Conservation (phyloP, 2,329 filamentous ascomycete genomes). For the Tolypocladium ophioglossoides region DNA sequence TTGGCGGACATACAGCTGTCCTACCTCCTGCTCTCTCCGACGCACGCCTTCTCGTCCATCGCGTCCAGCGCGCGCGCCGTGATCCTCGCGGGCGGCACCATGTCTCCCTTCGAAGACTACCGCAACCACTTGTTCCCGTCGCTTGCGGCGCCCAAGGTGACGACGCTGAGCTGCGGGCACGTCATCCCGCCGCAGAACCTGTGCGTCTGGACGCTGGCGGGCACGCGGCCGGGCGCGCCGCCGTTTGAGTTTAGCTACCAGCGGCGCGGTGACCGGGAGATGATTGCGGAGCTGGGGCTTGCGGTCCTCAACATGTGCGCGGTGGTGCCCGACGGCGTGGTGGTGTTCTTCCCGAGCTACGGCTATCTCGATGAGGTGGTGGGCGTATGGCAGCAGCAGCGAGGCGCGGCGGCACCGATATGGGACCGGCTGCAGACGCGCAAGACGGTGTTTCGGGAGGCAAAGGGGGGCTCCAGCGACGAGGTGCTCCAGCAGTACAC, state of each 20-base stretch:
- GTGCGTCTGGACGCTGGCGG: conserved; percentile 61
- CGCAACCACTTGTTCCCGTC: conserved; percentile 76
- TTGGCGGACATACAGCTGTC: conserved; percentile 50
- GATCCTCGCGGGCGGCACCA: conserved; percentile 87
- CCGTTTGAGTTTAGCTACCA: conserved; percentile 83
- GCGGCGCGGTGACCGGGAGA: conserved; percentile 55
- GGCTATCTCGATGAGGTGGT: conserved; percentile 73
- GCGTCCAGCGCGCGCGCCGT: conserved; percentile 77
- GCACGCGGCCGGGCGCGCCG: conserved; percentile 27
- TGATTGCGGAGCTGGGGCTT: conserved; percentile 64
- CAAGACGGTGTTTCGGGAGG: conserved; percentile 54
- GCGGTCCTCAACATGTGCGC: conserved; percentile 62
- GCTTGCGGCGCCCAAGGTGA: conserved; percentile 50
- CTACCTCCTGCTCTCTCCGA: conserved; percentile 85
- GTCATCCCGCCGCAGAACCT: conserved; percentile 80
- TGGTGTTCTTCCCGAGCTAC: conserved; percentile 95
- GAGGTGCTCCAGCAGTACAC: conserved; percentile 66
- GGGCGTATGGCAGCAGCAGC: conserved; percentile 43
- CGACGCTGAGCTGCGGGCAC: conserved; percentile 84
- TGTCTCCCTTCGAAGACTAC: conserved; percentile 95
- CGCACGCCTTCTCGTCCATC: conserved; percentile 81
- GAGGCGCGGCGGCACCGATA: conserved; percentile 25
- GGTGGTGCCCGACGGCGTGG: conserved; percentile 75
- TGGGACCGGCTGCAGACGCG: conserved; percentile 48
- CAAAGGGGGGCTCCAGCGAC: conserved; percentile 48